These are phyloP conservation scores for Clavispora carvajalis DNA, from an alignment of 805 yeast genomes.

Conservation along the genomic window DNA sequence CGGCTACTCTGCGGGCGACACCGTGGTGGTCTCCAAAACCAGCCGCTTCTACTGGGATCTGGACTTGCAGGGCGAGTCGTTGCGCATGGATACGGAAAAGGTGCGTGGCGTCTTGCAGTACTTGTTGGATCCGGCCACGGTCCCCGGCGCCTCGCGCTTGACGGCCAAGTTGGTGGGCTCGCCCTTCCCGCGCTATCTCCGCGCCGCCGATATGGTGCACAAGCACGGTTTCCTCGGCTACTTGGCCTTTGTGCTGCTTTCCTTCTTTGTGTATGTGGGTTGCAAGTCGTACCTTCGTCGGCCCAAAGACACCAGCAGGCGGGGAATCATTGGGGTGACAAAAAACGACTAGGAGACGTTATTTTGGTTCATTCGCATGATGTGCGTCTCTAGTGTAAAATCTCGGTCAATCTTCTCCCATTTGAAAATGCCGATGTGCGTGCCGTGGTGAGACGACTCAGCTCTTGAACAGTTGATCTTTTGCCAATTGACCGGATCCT, in stretches of 20 bases:
- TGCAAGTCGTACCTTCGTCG: neutral
- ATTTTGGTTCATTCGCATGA: too few relatives aligned
- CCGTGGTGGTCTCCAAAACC: slow-evolving; percentile 47
- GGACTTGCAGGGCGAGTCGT: slow-evolving; percentile 30
- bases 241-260: slow-evolving; percentile 11
- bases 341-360: slow-evolving; percentile 8
- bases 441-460: too few relatives aligned
- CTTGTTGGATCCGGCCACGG: slow-evolving; percentile 30
- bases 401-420: too few relatives aligned
- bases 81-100: slow-evolving; percentile 30
- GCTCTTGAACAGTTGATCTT: too few relatives aligned
- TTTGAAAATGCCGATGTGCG: too few relatives aligned
- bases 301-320: slow-evolving; percentile 1
- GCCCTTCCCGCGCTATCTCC: slow-evolving; percentile 35
- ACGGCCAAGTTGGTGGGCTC: slow-evolving; percentile 34
- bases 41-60: slow-evolving; percentile 27
- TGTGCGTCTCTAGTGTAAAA: too few relatives aligned
- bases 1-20: slow-evolving; percentile 48
- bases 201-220: slow-evolving; percentile 42
- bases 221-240: slow-evolving; percentile 43
- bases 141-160: slow-evolving; percentile 9
- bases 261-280: slow-evolving; percentile 3
- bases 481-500: too few relatives aligned
- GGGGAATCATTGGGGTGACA: slow-evolving; percentile 12
- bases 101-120: slow-evolving; percentile 33